These are phyloP conservation scores for Parmelia sp. DNA, from an alignment of 495 filamentous ascomycete species.

Conservation along the genomic window DNA sequence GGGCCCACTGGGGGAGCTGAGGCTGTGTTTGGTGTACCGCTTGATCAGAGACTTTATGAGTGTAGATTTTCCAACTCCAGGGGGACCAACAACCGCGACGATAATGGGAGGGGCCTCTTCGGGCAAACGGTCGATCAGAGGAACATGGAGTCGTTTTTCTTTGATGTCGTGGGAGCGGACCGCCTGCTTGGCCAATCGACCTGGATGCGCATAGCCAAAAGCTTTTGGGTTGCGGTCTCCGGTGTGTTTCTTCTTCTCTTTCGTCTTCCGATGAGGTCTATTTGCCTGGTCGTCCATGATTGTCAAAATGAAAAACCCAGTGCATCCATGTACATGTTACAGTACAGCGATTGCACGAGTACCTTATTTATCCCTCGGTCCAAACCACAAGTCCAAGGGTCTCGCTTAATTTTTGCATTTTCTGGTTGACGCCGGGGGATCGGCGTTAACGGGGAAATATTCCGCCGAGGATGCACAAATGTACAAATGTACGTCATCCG, in stretches of 20 bases:
- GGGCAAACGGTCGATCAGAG: slow-evolving; percentile 86
- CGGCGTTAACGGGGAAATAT: neutral
- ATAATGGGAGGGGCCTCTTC: slow-evolving; percentile 93
- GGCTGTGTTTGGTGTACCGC: slow-evolving; percentile 90
- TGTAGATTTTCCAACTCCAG: slow-evolving; percentile 76
- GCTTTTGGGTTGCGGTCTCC: slow-evolving; percentile 83
- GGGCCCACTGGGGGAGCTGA: slow-evolving; percentile 81
- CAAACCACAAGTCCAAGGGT: neutral
- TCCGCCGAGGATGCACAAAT: neutral
- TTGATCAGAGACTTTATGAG: slow-evolving; percentile 87
- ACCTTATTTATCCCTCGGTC: too few relatives aligned
- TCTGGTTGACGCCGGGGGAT: neutral
- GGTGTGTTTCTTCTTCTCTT: slow-evolving; percentile 84
- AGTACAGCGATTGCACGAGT: too few relatives aligned
- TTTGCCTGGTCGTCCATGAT: slow-evolving; percentile 89
- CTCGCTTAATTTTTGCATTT: neutral
- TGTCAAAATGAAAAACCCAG: too few relatives aligned
- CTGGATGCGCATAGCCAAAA: slow-evolving; percentile 79
- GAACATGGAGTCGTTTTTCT: slow-evolving; percentile 94
- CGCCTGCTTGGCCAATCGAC: slow-evolving; percentile 74
- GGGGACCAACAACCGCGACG: slow-evolving; percentile 87
- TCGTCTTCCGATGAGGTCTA: slow-evolving; percentile 75
- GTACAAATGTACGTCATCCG: slow-evolving; percentile 6
- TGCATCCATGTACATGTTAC: too few relatives aligned
- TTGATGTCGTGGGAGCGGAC: slow-evolving; percentile 90